Percentiles rank a stretch among this genome's conserved stretches.
Evolutionary conservation across 2,329 filamentous ascomycete genomes (phyloP).

Genomic region (Sclerotinia trifoliorum): DNA sequence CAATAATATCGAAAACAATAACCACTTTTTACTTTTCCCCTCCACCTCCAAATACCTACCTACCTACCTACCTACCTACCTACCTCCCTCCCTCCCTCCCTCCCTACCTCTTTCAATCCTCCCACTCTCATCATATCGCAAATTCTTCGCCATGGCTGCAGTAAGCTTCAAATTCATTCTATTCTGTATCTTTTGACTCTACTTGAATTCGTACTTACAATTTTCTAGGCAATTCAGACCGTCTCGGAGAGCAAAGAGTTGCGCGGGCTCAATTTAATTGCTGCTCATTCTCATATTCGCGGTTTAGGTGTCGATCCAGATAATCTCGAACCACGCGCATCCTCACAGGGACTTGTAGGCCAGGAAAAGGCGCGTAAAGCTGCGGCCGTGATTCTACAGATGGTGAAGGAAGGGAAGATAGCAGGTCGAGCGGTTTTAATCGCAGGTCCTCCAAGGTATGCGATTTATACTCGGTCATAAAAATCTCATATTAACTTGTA

Average conservation of each 20-base stretch:
- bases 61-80: background rate
- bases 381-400: constrained; percentile 92
- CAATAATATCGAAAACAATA: background rate
- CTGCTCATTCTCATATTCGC: constrained; percentile 96
- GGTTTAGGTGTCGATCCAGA: constrained; percentile 91
- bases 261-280: constrained; percentile 93
- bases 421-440: constrained; percentile 92
- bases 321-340: constrained; percentile 78
- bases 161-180: constrained; percentile 2
- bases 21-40: background rate
- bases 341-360: constrained; percentile 91
- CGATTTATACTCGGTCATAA: constrained; percentile 2
- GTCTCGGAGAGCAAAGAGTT: constrained; percentile 95
- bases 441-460: constrained; percentile 81
- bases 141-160: constrained; percentile 15
- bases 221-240: constrained; percentile 64
- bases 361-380: constrained; percentile 97
- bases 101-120: background rate
- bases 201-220: background rate
- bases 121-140: background rate
- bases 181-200: background rate
- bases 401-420: constrained; percentile 99
- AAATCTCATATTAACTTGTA: constrained; percentile 20
- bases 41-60: background rate
- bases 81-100: too few relatives aligned